phyloP scores from a whole-genome alignment of 2,329 filamentous ascomycete genomes.

The Diaporthe sp. region DNA sequence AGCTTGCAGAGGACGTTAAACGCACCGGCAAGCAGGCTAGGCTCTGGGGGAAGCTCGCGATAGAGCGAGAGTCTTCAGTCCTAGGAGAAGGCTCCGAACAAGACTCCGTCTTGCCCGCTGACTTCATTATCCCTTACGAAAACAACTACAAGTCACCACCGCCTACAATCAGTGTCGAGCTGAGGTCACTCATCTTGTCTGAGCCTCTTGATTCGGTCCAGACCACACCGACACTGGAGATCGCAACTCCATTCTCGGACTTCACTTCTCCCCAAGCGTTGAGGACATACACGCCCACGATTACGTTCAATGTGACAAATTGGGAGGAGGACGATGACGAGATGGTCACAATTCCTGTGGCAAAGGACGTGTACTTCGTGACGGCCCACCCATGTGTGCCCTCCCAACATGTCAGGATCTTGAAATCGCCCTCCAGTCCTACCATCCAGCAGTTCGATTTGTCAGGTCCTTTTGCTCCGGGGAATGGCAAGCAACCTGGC shows the following conservation, averaged over 20 bases:
- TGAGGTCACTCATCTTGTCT: slow-evolving; percentile 62
- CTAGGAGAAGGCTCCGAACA: slow-evolving; percentile 65
- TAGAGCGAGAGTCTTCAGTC: slow-evolving; percentile 71
- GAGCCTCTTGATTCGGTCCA: slow-evolving; percentile 55
- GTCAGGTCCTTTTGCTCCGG: slow-evolving; percentile 53
- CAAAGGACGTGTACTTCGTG: slow-evolving; percentile 72
- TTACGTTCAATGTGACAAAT: slow-evolving; percentile 53
- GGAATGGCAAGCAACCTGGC: slow-evolving; percentile 53
- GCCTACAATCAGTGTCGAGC: slow-evolving; percentile 58
- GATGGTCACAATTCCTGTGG: slow-evolving; percentile 56
- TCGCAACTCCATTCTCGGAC: slow-evolving; percentile 49
- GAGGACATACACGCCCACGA: slow-evolving; percentile 52
- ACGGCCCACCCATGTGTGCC: slow-evolving; percentile 74
- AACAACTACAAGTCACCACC: slow-evolving; percentile 61
- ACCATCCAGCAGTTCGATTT: slow-evolving; percentile 68
- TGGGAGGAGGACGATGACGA: slow-evolving; percentile 52
- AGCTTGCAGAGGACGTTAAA: slow-evolving; percentile 56
- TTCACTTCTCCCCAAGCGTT: slow-evolving; percentile 44
- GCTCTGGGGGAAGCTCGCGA: slow-evolving; percentile 68
- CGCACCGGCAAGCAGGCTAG: slow-evolving; percentile 66
- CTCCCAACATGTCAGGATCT: slow-evolving; percentile 65
- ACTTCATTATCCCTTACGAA: slow-evolving; percentile 71
- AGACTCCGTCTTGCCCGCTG: slow-evolving; percentile 65
- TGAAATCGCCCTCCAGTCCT: slow-evolving; percentile 69
- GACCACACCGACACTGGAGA: slow-evolving; percentile 55